phyloP scores from a whole-genome alignment of 495 filamentous ascomycete genomes.

The Talaromyces adpressus region DNA sequence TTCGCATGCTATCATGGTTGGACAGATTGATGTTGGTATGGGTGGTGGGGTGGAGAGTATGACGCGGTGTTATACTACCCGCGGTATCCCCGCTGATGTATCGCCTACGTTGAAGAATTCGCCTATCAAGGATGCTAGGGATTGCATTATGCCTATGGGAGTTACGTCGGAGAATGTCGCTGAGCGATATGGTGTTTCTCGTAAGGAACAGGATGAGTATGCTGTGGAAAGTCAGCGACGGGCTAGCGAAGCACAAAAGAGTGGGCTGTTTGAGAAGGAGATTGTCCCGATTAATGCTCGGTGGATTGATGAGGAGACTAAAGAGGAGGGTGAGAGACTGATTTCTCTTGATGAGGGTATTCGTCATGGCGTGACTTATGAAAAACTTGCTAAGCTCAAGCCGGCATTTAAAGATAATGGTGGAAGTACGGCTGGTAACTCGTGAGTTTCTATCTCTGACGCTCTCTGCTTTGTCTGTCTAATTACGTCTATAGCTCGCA shows the following conservation, averaged over 20 bases:
- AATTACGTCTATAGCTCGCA: conserved; percentile 13
- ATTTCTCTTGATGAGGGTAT: conserved; percentile 77
- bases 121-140: conserved; percentile 56
- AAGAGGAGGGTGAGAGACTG: conserved; percentile 59
- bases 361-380: conserved; percentile 71
- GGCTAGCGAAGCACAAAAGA: conserved; percentile 73
- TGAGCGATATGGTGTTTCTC: conserved; percentile 66
- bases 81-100: conserved; percentile 65
- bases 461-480: not conserved
- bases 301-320: conserved; percentile 60
- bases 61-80: conserved; percentile 57
- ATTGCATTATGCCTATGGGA: conserved; percentile 82
- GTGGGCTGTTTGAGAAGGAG: conserved; percentile 75
- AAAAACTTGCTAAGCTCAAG: conserved; percentile 65
- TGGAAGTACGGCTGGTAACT: conserved; percentile 61
- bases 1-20: conserved; percentile 65
- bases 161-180: conserved; percentile 87
- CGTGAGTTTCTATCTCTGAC: conserved; percentile 13
- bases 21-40: conserved; percentile 73
- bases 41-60: conserved; percentile 79
- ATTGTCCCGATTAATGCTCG: conserved; percentile 69
- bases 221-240: conserved; percentile 71
- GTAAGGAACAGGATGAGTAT: conserved; percentile 67
- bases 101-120: conserved; percentile 50
- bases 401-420: conserved; percentile 77